Conservation (phyloP, 2,329 filamentous ascomycete species). For the Cadophora sp. region DNA sequence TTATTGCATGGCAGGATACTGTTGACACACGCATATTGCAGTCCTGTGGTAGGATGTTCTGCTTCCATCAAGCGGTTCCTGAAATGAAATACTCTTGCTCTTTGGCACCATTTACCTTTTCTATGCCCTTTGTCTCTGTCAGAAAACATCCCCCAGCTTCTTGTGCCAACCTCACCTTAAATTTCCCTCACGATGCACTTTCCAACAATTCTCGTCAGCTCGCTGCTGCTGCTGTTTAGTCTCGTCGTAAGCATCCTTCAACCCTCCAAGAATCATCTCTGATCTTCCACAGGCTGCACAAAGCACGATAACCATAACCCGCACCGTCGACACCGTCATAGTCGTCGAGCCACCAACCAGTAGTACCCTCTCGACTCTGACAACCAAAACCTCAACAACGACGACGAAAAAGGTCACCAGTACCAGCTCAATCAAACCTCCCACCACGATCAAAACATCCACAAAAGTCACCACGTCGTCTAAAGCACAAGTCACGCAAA, state of each 20-base stretch:
- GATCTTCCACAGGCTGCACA: not conserved
- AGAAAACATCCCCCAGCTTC: not conserved
- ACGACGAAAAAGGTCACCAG: conserved; percentile 5
- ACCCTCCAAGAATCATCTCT: not conserved
- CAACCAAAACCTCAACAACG: not conserved
- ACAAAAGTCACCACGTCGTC: not conserved
- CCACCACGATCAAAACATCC: not conserved
- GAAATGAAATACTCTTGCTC: not conserved
- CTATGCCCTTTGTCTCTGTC: not conserved
- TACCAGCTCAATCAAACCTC: not conserved
- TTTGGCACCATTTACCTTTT: not conserved
- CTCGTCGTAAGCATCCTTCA: not conserved
- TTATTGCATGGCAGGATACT: not conserved
- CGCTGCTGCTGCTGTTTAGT: not conserved
- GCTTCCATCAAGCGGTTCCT: not conserved
- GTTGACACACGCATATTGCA: not conserved
- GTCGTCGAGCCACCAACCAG: conserved; percentile 1
- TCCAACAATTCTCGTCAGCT: not conserved
- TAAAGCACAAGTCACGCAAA: not conserved
- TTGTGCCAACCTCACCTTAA: not conserved
- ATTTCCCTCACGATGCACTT: not conserved
- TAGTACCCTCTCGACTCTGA: not conserved
- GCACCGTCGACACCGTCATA: not conserved
- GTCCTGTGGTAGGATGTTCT: not conserved
- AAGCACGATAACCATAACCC: conserved; percentile 3